Evolutionary conservation across 108 stramenopile genomes (phyloP).

Genomic region (Cyclostephanos tholiformis): DNA sequence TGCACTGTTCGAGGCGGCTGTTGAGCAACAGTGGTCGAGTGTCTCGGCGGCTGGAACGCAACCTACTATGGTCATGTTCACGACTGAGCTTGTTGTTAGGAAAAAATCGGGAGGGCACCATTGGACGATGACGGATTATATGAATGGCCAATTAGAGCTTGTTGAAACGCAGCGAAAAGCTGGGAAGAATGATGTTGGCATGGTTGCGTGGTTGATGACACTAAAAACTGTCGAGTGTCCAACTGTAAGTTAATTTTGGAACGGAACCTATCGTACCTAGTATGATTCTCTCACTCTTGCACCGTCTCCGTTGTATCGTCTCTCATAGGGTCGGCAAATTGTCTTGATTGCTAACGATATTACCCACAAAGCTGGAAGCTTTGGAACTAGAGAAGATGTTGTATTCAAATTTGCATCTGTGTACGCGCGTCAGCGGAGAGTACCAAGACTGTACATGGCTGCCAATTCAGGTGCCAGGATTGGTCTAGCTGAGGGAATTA

Average conservation of each 20-base stretch:
- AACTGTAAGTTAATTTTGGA: constrained; percentile 49
- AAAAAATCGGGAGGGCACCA: constrained; percentile 55
- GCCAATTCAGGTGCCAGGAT: constrained; percentile 94
- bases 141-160: constrained; percentile 81
- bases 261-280: background rate
- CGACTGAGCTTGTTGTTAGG: constrained; percentile 91
- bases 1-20: constrained; percentile 93
- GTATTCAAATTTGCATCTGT: constrained; percentile 96
- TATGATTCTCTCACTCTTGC: constrained; percentile 4
- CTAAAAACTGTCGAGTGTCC: constrained; percentile 97
- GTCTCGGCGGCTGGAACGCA: constrained; percentile 58
- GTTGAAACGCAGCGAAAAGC: constrained; percentile 83
- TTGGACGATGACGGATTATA: constrained; percentile 90
- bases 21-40: constrained; percentile 83
- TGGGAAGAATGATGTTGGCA: constrained; percentile 97
- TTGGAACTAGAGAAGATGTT: constrained; percentile 98
- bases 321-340: constrained; percentile 81
- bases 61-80: constrained; percentile 90
- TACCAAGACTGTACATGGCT: constrained; percentile 95
- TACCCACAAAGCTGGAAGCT: constrained; percentile 96
- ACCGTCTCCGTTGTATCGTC: background rate
- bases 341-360: constrained; percentile 99
- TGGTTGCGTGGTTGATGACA: constrained; percentile 98
- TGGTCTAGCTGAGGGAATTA: constrained; percentile 95
- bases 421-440: constrained; percentile 83